Conservation (phyloP, 306 rosid species). For the Castanea mollissima region DNA sequence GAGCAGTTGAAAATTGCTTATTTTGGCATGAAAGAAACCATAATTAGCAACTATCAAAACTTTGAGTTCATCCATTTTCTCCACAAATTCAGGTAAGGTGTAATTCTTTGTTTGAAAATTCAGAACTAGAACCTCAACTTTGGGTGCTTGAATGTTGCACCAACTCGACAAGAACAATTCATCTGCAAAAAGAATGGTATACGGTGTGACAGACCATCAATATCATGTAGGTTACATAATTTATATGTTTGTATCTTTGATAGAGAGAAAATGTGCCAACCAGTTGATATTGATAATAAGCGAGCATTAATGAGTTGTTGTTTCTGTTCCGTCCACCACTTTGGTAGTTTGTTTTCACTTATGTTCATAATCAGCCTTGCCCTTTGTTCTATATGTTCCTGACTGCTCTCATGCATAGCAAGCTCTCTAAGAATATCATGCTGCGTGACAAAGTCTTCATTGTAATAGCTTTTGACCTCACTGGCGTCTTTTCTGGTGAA, state of each 20-base stretch:
- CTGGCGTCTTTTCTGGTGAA: slow-evolving; percentile 44
- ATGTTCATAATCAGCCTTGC: slow-evolving; percentile 48
- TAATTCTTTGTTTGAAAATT: slow-evolving; percentile 41
- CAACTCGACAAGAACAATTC: slow-evolving; percentile 39
- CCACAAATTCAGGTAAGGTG: slow-evolving; percentile 41
- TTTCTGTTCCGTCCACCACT: slow-evolving; percentile 44
- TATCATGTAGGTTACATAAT: neutral
- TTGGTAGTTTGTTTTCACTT: slow-evolving; percentile 37
- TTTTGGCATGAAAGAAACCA: slow-evolving; percentile 25
- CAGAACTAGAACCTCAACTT: slow-evolving; percentile 56
- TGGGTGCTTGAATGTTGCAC: slow-evolving; percentile 43
- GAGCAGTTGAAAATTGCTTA: slow-evolving; percentile 35
- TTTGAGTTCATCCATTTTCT: slow-evolving; percentile 43
- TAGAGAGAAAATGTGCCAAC: slow-evolving; percentile 33
- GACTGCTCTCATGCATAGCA: slow-evolving; percentile 35
- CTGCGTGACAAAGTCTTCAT: slow-evolving; percentile 46
- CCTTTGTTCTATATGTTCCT: slow-evolving; percentile 30
- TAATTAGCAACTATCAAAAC: slow-evolving; percentile 43
- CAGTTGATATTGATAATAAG: slow-evolving; percentile 58
- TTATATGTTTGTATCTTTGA: neutral
- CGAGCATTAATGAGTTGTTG: slow-evolving; percentile 28
- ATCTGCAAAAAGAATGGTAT: slow-evolving; percentile 41
- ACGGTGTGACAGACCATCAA: neutral
- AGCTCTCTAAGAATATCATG: slow-evolving; percentile 70
- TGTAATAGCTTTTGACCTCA: slow-evolving; percentile 47